phyloP scores from a whole-genome alignment of 768 basidiomycete species.

The Russula virescens region DNA sequence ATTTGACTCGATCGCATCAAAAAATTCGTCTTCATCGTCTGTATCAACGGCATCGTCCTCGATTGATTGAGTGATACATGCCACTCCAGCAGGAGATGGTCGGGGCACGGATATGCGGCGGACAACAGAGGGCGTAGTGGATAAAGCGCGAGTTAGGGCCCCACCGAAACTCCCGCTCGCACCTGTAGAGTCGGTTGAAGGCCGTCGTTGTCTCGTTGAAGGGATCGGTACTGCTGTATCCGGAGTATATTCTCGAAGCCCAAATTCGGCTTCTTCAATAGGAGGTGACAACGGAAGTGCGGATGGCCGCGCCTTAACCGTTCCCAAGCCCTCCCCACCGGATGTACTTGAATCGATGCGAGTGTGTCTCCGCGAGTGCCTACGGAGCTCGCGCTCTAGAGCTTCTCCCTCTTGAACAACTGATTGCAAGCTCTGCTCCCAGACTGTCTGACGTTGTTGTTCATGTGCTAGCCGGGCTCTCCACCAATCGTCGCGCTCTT shows the following conservation, averaged over 20 bases:
- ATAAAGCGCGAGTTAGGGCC: slow-evolving; percentile 4
- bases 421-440: slow-evolving; percentile 86
- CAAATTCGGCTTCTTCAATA: slow-evolving; percentile 16
- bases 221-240: slow-evolving; percentile 12
- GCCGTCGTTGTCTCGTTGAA: neutral
- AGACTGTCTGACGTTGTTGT: slow-evolving; percentile 56
- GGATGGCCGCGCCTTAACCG: slow-evolving; percentile 22
- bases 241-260: neutral
- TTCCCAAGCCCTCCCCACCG: slow-evolving; percentile 27
- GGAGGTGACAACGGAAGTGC: slow-evolving; percentile 18
- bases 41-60: slow-evolving; percentile 40
- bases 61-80: neutral
- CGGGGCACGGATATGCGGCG: slow-evolving; percentile 19
- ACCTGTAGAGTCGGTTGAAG: slow-evolving; percentile 1
- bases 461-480: slow-evolving; percentile 58
- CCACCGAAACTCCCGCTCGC: neutral
- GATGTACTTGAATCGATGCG: slow-evolving; percentile 29
- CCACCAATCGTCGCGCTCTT: slow-evolving; percentile 81
- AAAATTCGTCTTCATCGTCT: slow-evolving; percentile 93
- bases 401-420: slow-evolving; percentile 83
- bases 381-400: slow-evolving; percentile 73
- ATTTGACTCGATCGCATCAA: slow-evolving; percentile 89
- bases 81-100: neutral
- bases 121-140: neutral
- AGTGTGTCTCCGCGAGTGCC: slow-evolving; percentile 55